These are phyloP conservation scores for Chalciporus chontae DNA, from an alignment of 768 basidiomycete genomes.

Conservation along the genomic window DNA sequence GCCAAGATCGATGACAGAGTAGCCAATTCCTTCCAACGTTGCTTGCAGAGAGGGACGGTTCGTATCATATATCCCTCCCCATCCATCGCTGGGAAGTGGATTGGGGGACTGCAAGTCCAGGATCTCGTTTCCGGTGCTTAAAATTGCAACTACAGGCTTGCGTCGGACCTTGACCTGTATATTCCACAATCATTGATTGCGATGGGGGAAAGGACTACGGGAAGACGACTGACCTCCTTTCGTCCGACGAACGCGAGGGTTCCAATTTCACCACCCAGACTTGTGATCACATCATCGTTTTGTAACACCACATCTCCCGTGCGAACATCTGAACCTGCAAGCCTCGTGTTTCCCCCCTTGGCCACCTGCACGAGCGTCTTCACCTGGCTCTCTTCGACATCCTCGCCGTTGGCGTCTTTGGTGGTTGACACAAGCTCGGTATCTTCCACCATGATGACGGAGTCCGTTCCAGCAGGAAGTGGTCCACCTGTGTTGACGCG, in stretches of 20 bases:
- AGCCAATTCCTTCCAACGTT: constrained; percentile 68
- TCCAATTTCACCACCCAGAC: constrained; percentile 79
- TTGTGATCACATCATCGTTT: constrained; percentile 56
- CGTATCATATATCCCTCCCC: constrained; percentile 82
- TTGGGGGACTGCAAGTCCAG: constrained; percentile 51
- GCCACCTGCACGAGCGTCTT: constrained; percentile 62
- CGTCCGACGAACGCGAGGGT: constrained; percentile 77
- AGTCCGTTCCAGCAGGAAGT: constrained; percentile 68
- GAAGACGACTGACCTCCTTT: constrained; percentile 47
- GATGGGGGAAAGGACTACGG: neutral
- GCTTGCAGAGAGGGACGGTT: constrained; percentile 79
- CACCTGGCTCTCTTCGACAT: constrained; percentile 69
- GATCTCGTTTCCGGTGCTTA: constrained; percentile 88
- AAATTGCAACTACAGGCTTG: constrained; percentile 73
- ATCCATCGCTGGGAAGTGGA: constrained; percentile 36
- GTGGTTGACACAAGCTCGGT: constrained; percentile 65
- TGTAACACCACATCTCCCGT: constrained; percentile 65
- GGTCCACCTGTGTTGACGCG: constrained; percentile 88
- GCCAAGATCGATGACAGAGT: constrained; percentile 74
- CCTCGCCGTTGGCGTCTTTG: constrained; percentile 34
- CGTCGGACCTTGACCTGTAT: constrained; percentile 62
- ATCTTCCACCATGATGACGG: constrained; percentile 93
- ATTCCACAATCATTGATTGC: neutral
- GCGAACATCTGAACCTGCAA: constrained; percentile 69
- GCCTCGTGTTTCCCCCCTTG: constrained; percentile 67